Evolutionary conservation across 306 rosid species (phyloP).

Genomic region (Albizia julibrissin): DNA sequence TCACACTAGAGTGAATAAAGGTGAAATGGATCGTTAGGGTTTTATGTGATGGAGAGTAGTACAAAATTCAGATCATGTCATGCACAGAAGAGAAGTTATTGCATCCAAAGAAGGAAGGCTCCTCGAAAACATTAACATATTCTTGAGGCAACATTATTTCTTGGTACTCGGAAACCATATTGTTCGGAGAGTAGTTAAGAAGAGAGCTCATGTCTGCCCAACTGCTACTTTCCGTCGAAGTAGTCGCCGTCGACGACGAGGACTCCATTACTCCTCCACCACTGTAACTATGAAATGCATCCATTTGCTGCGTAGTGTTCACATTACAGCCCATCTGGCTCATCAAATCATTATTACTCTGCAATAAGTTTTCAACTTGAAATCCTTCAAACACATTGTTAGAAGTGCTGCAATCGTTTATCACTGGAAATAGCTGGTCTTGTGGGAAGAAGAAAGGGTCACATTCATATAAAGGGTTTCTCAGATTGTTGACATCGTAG

Average conservation of each 20-base stretch:
- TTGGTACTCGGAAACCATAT: slow-evolving; percentile 45
- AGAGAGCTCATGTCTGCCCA: slow-evolving; percentile 71
- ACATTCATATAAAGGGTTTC: background rate
- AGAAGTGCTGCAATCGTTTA: slow-evolving; percentile 9
- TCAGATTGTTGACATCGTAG: background rate
- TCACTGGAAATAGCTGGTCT: background rate
- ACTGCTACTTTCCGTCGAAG: slow-evolving; percentile 53
- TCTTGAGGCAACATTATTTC: slow-evolving; percentile 11
- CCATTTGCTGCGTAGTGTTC: background rate
- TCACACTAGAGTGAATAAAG: slow-evolving; percentile 17
- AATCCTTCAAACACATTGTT: slow-evolving; percentile 37
- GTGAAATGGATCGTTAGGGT: slow-evolving; percentile 27
- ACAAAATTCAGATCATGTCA: slow-evolving; percentile 36
- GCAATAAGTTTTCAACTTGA: slow-evolving; percentile 18
- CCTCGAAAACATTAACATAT: slow-evolving; percentile 43
- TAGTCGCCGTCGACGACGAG: slow-evolving; percentile 26
- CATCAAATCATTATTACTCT: slow-evolving; percentile 26
- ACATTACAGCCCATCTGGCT: slow-evolving; percentile 20
- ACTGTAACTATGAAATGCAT: background rate
- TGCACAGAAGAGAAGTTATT: slow-evolving; percentile 20
- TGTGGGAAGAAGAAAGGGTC: background rate
- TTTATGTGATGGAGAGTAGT: background rate
- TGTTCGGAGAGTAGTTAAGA: slow-evolving; percentile 42
- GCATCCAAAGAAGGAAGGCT: slow-evolving; percentile 39
- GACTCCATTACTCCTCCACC: slow-evolving; percentile 35